These are phyloP conservation scores for Botryotinia calthae DNA, from an alignment of 2,329 filamentous ascomycete species.

Conservation along the genomic window DNA sequence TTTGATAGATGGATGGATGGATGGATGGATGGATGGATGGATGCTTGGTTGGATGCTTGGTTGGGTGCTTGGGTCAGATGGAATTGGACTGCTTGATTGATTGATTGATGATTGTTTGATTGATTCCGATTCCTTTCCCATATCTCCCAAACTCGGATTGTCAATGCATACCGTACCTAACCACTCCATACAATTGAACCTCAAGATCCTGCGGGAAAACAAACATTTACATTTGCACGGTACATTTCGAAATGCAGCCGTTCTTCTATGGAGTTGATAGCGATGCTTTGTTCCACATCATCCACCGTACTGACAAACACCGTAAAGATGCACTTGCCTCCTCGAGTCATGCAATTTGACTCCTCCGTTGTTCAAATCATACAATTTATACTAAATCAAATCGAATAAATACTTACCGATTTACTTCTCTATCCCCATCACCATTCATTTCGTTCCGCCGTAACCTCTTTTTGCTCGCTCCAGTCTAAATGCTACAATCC, in stretches of 20 bases:
- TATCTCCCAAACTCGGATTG: neutral
- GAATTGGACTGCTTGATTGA: neutral
- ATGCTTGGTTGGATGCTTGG: neutral
- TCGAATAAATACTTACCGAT: neutral
- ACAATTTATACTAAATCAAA: neutral
- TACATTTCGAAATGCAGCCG: neutral
- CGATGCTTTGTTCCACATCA: neutral
- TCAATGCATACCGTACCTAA: neutral
- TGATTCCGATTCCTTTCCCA: neutral
- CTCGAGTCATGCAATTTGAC: neutral
- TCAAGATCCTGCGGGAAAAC: neutral
- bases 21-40: neutral
- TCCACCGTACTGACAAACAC: neutral
- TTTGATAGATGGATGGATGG: neutral
- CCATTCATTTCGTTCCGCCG: neutral
- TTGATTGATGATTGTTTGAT: neutral
- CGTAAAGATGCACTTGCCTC: neutral
- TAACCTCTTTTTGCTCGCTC: neutral
- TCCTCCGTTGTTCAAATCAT: neutral
- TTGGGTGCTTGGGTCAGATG: neutral
- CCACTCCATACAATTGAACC: neutral
- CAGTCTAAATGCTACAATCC: neutral
- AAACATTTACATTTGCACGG: neutral
- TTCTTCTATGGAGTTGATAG: neutral
- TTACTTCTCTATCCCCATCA: neutral